Evolutionary conservation across 345 rosid genomes (phyloP).

Genomic region (Lepidium didymum): DNA sequence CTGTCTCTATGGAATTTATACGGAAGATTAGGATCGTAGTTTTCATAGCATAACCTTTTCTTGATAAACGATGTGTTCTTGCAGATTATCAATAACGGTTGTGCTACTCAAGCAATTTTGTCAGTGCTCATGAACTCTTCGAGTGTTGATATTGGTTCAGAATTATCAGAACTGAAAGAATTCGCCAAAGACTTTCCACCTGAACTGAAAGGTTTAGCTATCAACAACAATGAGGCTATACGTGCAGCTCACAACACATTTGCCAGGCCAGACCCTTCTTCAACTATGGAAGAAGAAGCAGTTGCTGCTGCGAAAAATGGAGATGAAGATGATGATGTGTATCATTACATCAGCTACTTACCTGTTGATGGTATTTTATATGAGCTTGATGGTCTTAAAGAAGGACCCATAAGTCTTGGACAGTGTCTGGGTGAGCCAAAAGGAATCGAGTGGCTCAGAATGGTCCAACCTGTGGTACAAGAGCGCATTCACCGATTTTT

Average conservation of each 20-base stretch:
- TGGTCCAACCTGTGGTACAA: conserved; percentile 28
- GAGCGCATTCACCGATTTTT: conserved; percentile 17
- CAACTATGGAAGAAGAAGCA: conserved; percentile 17
- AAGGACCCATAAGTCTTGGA: conserved; percentile 34
- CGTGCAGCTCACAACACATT: conserved; percentile 34
- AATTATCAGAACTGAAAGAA: conserved; percentile 23
- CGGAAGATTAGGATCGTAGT: not conserved
- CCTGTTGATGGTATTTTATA: conserved; percentile 30
- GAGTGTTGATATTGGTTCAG: conserved; percentile 20
- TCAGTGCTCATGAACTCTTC: conserved; percentile 31
- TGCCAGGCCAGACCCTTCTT: conserved; percentile 22
- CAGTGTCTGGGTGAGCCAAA: conserved; percentile 21
- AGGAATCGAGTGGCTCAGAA: conserved; percentile 27
- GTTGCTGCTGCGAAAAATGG: conserved; percentile 6
- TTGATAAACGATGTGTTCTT: not conserved
- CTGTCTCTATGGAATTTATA: not conserved
- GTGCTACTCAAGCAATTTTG: conserved; percentile 27
- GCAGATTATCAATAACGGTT: conserved; percentile 32
- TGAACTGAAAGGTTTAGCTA: conserved; percentile 32
- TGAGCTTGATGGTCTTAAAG: conserved; percentile 32
- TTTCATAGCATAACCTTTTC: not conserved
- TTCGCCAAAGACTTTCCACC: conserved; percentile 32
- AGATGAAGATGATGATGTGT: conserved; percentile 25
- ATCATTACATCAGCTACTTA: conserved; percentile 31
- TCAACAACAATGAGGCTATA: conserved; percentile 27